Percentiles rank a stretch among this genome's conserved stretches.
phyloP scores from a whole-genome alignment of 176 grass and related monocot genomes.

The Guadua angustifolia region DNA sequence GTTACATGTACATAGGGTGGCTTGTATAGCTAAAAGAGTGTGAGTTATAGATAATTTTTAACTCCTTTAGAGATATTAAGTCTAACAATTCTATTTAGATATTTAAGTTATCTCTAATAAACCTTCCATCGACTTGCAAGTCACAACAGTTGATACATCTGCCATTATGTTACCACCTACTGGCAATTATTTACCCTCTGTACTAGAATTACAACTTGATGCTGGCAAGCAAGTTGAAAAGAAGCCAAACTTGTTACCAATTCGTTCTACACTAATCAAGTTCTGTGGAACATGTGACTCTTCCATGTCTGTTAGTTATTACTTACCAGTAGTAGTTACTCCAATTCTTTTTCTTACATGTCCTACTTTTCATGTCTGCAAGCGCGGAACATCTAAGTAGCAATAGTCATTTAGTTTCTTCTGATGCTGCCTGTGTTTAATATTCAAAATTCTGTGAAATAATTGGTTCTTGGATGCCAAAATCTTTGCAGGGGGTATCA shows the following conservation, averaged over 20 bases:
- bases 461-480: conserved; percentile 33
- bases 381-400: background rate
- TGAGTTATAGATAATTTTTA: no score
- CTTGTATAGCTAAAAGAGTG: no score
- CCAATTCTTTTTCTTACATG: conserved; percentile 9
- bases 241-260: background rate
- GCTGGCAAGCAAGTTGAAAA: background rate
- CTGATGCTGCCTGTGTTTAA: background rate
- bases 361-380: background rate
- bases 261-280: background rate
- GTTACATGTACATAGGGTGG: no score
- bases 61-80: no score
- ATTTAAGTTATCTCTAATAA: no score
- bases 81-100: no score
- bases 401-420: background rate
- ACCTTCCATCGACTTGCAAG: background rate
- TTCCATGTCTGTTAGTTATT: background rate
- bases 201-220: background rate
- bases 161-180: background rate
- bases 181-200: background rate
- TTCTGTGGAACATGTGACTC: conserved; percentile 21
- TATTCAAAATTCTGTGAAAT: conserved; percentile 18
- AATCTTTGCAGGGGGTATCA: conserved; percentile 78
- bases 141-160: background rate
- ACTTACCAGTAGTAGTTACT: background rate